These are phyloP conservation scores for Sporothrix dimorphospora DNA, from an alignment of 2,329 filamentous ascomycete species.

Conservation along the genomic window DNA sequence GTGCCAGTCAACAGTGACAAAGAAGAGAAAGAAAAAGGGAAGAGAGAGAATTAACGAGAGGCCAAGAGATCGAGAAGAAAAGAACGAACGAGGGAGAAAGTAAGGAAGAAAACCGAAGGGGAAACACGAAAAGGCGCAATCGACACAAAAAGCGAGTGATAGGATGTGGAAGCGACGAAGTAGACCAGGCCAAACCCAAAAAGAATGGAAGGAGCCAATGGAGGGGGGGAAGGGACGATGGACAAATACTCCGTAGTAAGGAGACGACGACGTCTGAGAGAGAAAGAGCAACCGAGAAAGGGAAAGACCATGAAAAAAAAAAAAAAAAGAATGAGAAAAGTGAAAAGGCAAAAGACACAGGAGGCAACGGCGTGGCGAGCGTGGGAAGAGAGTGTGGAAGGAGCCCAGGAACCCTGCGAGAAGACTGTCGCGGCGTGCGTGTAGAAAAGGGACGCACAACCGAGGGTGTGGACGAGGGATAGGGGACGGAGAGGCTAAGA, in stretches of 20 bases:
- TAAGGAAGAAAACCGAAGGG: neutral
- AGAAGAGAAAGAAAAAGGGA: neutral
- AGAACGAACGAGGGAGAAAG: neutral
- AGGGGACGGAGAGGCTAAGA: conserved; percentile 15
- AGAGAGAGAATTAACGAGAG: neutral
- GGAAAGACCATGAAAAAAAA: neutral
- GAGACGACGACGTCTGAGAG: too few species aligned
- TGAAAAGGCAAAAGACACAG: neutral
- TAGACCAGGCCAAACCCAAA: neutral
- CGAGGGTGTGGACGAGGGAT: conserved; percentile 6
- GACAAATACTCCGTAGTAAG: neutral
- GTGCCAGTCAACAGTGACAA: conserved; percentile 4
- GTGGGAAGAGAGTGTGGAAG: neutral
- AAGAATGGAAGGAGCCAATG: neutral
- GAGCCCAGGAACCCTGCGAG: neutral
- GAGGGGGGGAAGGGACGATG: neutral
- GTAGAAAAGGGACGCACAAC: neutral
- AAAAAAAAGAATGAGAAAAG: neutral
- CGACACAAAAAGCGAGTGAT: neutral
- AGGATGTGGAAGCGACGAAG: neutral
- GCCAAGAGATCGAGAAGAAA: neutral
- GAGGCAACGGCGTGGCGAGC: neutral
- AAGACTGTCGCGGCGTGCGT: neutral
- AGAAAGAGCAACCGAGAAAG: neutral
- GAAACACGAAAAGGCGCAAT: conserved; percentile 7